These are phyloP conservation scores for Cerioporus squamosus DNA, from an alignment of 1,284 basidiomycete species.

Conservation along the genomic window DNA sequence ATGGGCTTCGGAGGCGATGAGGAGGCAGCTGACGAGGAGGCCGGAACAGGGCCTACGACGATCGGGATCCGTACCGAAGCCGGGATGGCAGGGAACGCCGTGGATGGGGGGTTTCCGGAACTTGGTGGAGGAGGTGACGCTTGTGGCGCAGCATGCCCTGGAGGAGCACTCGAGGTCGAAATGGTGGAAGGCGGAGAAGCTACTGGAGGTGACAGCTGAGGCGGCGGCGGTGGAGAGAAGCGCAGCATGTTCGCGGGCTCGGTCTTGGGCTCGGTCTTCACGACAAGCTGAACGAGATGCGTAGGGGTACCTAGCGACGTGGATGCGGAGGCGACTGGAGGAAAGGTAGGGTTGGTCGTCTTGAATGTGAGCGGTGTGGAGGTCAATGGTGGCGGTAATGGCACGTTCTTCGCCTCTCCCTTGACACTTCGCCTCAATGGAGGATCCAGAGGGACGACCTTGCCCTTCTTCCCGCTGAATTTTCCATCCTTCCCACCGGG, in stretches of 20 bases:
- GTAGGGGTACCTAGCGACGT: conserved; percentile 11
- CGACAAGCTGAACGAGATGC: conserved; percentile 7
- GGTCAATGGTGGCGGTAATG: conserved; percentile 69
- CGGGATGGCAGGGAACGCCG: conserved; percentile 36
- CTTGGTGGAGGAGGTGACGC: conserved; percentile 12
- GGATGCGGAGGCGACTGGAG: conserved; percentile 21
- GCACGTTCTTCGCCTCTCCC: conserved; percentile 55
- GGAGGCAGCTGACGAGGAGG: conserved; percentile 33
- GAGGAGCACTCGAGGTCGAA: conserved; percentile 1
- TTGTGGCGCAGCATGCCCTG: conserved; percentile 24
- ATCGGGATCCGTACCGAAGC: conserved; percentile 59
- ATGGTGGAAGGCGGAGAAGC: conserved; percentile 7
- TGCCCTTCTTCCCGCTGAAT: conserved; percentile 53
- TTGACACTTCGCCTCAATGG: conserved; percentile 69
- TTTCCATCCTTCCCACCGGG: conserved; percentile 41
- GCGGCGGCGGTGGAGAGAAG: conserved; percentile 4
- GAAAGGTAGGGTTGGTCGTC: conserved; percentile 19
- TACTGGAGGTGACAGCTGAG: conserved; percentile 19
- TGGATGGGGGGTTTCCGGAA: conserved; percentile 21
- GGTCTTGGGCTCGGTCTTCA: conserved; percentile 32
- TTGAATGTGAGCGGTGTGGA: conserved; percentile 56
- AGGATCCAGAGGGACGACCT: conserved; percentile 54
- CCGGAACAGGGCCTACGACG: conserved; percentile 59
- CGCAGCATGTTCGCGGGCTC: conserved; percentile 23
- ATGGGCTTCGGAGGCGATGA: conserved; percentile 65